These are phyloP conservation scores for Annulohypoxylon truncatum DNA, from an alignment of 2,329 filamentous ascomycete species.

Conservation along the genomic window DNA sequence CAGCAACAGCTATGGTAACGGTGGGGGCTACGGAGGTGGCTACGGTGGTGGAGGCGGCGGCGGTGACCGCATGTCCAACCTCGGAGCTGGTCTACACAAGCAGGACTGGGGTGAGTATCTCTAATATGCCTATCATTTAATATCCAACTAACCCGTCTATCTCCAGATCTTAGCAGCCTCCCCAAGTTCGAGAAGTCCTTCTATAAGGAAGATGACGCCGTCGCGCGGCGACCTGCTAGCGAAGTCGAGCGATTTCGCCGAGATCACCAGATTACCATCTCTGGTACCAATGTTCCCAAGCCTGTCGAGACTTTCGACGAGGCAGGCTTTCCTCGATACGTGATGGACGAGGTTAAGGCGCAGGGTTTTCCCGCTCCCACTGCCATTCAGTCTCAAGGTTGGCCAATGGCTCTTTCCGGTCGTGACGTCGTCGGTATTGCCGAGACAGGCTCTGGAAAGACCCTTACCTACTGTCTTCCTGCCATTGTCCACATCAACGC, in stretches of 20 bases:
- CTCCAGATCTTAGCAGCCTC: constrained; percentile 76
- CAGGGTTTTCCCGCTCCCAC: constrained; percentile 95
- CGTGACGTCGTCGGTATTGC: constrained; percentile 99
- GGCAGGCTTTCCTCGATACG: constrained; percentile 95
- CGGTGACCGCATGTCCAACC: constrained; percentile 93
- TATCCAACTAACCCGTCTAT: constrained; percentile 45
- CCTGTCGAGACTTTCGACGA: constrained; percentile 98
- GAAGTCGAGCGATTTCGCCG: constrained; percentile 92
- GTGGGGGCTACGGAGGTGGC: constrained; percentile 56
- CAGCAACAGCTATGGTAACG: constrained; percentile 61
- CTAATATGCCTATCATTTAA: constrained; percentile 19
- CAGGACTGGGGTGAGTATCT: constrained; percentile 83
- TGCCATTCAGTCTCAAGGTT: constrained; percentile 96
- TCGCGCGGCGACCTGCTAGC: constrained; percentile 76
- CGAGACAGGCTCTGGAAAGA: constrained; percentile 99
- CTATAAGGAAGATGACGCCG: constrained; percentile 93
- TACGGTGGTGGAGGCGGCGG: constrained; percentile 63
- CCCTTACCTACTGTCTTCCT: constrained; percentile 95
- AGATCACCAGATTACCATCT: constrained; percentile 84
- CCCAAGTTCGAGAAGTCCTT: constrained; percentile 99
- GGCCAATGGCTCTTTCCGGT: constrained; percentile 98
- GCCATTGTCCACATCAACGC: constrained; percentile 99
- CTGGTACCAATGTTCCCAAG: constrained; percentile 85
- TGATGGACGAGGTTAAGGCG: constrained; percentile 98
- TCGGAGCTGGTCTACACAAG: constrained; percentile 87